A percentile compares a stretch with the other conserved stretches of the same genome.
Evolutionary conservation across 2,329 filamentous ascomycete genomes (phyloP).

Genomic region (Chaetomiaceae sp.): DNA sequence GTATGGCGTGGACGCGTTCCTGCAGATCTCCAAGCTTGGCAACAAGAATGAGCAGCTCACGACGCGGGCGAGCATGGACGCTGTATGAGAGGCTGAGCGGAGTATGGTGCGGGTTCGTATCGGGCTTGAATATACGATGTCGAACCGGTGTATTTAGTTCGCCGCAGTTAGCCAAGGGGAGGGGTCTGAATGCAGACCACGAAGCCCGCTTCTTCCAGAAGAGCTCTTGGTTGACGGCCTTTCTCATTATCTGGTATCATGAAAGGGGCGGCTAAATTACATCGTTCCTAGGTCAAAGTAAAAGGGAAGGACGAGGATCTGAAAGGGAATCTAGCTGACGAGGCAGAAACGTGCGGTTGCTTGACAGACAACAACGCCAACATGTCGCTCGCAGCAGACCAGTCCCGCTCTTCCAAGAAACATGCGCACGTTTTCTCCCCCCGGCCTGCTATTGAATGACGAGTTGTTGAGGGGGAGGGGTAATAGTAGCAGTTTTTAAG

Average conservation of each 20-base stretch:
- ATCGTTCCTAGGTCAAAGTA: slow-evolving; percentile 41
- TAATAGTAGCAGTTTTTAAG: not conserved
- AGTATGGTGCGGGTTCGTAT: too few species aligned
- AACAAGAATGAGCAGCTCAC: slow-evolving; percentile 97
- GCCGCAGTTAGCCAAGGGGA: too few species aligned
- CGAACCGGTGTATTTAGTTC: too few species aligned
- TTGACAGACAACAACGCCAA: not conserved
- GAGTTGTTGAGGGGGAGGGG: not conserved
- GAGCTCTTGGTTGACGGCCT: slow-evolving; percentile 13
- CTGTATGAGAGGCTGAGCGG: slow-evolving; percentile 51
- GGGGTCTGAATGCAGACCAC: too few species aligned
- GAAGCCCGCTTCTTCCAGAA: not conserved
- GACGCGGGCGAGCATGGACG: slow-evolving; percentile 70
- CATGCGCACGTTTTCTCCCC: slow-evolving; percentile 8
- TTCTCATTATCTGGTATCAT: slow-evolving; percentile 46
- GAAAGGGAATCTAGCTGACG: slow-evolving; percentile 13
- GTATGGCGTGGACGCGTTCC: slow-evolving; percentile 90
- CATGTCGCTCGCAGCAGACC: too few species aligned
- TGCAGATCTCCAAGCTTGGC: slow-evolving; percentile 92
- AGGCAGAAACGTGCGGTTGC: slow-evolving; percentile 4
- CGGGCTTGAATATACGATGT: too few species aligned
- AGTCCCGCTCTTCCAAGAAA: too few species aligned
- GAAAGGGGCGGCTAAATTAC: slow-evolving; percentile 43
- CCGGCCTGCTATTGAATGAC: slow-evolving; percentile 8
- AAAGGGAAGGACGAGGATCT: slow-evolving; percentile 24